Evolutionary conservation across 2,329 filamentous ascomycete species (phyloP).

Genomic region (Beauveria bassiana): DNA sequence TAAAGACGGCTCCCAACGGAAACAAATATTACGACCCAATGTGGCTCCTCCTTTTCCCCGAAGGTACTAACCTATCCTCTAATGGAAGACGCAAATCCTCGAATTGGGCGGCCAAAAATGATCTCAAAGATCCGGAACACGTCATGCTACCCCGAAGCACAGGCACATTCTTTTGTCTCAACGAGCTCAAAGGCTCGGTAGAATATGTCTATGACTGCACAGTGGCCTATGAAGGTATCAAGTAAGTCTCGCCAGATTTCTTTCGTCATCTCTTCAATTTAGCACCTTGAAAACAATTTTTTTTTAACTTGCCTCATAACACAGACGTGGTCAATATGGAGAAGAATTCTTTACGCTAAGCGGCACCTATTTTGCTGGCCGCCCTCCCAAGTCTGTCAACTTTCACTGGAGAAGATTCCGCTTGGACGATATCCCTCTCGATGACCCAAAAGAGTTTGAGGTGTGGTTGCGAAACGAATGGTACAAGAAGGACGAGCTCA

Average conservation of each 20-base stretch:
- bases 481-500: slow-evolving; percentile 83
- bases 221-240: slow-evolving; percentile 87
- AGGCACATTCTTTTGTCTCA: slow-evolving; percentile 70
- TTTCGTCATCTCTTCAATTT: no score
- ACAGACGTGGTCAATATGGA: slow-evolving; percentile 71
- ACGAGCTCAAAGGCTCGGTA: slow-evolving; percentile 64
- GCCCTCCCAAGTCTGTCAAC: slow-evolving; percentile 89
- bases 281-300: no score
- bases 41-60: slow-evolving; percentile 85
- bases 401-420: slow-evolving; percentile 91
- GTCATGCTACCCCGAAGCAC: slow-evolving; percentile 72
- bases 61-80: slow-evolving; percentile 72
- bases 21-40: slow-evolving; percentile 62
- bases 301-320: neutral
- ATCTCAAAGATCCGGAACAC: slow-evolving; percentile 65
- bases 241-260: slow-evolving; percentile 49
- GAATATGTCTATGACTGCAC: slow-evolving; percentile 91
- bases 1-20: slow-evolving; percentile 45
- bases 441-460: slow-evolving; percentile 68
- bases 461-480: slow-evolving; percentile 78
- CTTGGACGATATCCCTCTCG: slow-evolving; percentile 71
- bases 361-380: slow-evolving; percentile 82
- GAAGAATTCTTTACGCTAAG: slow-evolving; percentile 82
- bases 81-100: slow-evolving; percentile 65
- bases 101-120: slow-evolving; percentile 69